Conservation (phyloP, 441 rosid species). For the Populus hybrid region DNA sequence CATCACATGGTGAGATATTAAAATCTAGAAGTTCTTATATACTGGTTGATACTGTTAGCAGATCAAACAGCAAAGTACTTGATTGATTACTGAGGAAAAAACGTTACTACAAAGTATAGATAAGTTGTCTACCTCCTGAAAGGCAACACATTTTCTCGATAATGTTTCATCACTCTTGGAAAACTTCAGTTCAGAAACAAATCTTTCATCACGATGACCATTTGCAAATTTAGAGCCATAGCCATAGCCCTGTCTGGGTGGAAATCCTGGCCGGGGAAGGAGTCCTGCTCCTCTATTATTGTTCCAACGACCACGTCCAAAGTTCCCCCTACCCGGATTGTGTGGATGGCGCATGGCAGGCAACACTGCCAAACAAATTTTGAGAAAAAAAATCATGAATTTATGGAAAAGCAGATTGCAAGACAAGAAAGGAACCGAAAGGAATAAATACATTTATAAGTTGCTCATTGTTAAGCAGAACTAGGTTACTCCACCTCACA, state of each 20-base stretch:
- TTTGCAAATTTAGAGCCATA: constrained; percentile 59
- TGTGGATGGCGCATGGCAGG: constrained; percentile 51
- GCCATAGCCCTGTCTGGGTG: constrained; percentile 72
- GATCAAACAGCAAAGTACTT: constrained; percentile 1
- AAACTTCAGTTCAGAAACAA: constrained; percentile 87
- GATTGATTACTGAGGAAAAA: background rate
- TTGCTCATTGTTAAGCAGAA: background rate
- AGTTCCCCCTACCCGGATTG: constrained; percentile 59
- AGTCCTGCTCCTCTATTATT: constrained; percentile 88
- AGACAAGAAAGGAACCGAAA: background rate
- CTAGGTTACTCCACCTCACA: background rate
- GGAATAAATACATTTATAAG: background rate
- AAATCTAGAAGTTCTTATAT: background rate
- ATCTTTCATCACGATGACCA: constrained; percentile 81
- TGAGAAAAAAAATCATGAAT: background rate
- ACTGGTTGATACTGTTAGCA: background rate
- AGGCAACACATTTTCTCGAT: constrained; percentile 67
- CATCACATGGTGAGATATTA: constrained; percentile 1
- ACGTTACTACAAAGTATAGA: background rate
- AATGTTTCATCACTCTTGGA: constrained; percentile 82
- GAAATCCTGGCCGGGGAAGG: constrained; percentile 87
- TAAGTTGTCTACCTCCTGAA: constrained; percentile 72
- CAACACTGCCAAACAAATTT: constrained; percentile 48
- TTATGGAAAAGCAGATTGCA: background rate
- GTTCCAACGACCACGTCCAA: constrained; percentile 84